These are phyloP conservation scores for Lenwebbia sp. DNA, from an alignment of 345 rosid species.

Conservation along the genomic window DNA sequence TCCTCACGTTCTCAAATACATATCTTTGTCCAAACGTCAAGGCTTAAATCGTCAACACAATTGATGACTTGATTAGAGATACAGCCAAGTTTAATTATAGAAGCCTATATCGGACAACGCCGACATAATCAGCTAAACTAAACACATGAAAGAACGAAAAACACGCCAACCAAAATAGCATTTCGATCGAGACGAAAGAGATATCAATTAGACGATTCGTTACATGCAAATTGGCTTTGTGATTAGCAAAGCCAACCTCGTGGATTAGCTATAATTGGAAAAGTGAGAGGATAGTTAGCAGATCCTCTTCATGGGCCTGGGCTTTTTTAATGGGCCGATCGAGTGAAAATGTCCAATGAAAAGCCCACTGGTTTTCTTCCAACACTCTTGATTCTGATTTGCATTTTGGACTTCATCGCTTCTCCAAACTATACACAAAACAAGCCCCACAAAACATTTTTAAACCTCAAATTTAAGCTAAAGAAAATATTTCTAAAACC, in stretches of 20 bases:
- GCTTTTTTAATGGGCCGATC: not conserved
- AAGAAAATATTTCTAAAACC: not conserved
- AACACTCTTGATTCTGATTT: not conserved
- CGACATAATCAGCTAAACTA: too few relatives aligned
- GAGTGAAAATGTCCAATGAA: not conserved
- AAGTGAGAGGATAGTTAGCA: not conserved
- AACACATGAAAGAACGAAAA: not conserved
- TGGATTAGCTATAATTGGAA: not conserved
- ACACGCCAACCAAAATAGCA: not conserved
- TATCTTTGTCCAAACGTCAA: not conserved
- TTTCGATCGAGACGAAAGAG: not conserved
- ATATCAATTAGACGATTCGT: not conserved
- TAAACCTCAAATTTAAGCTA: not conserved
- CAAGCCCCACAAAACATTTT: not conserved
- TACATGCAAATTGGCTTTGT: not conserved
- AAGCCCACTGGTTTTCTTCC: not conserved
- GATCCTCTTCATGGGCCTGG: not conserved
- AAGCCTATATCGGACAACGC: not conserved
- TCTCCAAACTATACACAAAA: not conserved
- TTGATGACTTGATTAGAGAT: not conserved
- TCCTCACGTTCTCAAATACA: not conserved
- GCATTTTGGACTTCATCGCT: not conserved
- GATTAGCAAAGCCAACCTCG: not conserved
- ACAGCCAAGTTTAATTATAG: not conserved
- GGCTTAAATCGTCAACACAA: not conserved